Conservation (phyloP, 306 rosid genomes). For the Prunus kanzakura region DNA sequence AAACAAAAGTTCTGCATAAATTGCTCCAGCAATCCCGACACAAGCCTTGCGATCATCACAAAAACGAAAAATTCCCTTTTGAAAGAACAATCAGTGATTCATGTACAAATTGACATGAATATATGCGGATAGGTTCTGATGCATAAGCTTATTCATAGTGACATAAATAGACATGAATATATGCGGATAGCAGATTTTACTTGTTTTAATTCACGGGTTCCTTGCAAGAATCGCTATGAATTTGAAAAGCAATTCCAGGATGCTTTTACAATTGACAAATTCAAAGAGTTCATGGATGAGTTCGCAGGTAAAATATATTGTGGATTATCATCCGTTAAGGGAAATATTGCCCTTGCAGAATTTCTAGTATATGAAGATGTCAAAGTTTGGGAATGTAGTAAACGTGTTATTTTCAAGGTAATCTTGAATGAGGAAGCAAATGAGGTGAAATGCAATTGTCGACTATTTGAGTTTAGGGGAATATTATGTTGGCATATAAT, state of each 20-base stretch:
- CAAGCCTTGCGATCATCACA: too few species aligned
- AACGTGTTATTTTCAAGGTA: constrained; percentile 3
- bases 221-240: too few species aligned
- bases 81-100: too few species aligned
- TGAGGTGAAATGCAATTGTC: constrained; percentile 18
- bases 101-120: too few species aligned
- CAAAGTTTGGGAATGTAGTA: not conserved
- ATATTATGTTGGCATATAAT: constrained; percentile 11
- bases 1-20: too few species aligned
- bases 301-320: constrained; percentile 16
- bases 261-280: constrained; percentile 18
- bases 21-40: too few species aligned
- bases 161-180: too few species aligned
- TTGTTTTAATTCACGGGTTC: too few species aligned
- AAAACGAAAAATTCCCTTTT: too few species aligned
- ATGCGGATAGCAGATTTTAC: too few species aligned
- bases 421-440: not conserved
- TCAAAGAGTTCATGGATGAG: constrained; percentile 15
- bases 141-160: too few species aligned
- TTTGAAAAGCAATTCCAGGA: not conserved
- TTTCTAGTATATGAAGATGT: constrained; percentile 6
- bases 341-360: not conserved
- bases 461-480: constrained; percentile 1
- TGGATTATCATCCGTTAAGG: not conserved
- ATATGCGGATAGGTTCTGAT: too few species aligned